Evolutionary conservation across 176 grass and related monocot species (phyloP).

Genomic region (Triticum dicoccoides): DNA sequence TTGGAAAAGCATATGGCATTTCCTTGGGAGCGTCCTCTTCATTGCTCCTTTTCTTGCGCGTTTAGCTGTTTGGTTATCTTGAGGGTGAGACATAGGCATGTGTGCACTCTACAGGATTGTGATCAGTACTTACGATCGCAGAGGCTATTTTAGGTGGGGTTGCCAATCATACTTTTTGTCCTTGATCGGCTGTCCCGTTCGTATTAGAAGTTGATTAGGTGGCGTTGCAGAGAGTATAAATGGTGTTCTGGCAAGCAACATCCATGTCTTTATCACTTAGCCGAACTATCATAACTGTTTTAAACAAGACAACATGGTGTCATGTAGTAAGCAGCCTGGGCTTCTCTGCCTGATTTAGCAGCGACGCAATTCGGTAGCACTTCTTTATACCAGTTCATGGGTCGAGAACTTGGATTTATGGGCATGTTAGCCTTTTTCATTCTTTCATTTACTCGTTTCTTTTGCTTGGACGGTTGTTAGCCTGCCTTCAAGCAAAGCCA

Average conservation of each 20-base stretch:
- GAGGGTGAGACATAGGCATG: constrained; percentile 27
- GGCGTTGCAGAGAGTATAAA: not conserved
- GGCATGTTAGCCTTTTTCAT: not conserved
- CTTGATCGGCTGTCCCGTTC: not conserved
- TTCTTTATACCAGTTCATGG: not conserved
- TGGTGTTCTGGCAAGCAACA: not conserved
- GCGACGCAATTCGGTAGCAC: not conserved
- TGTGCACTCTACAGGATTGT: not conserved
- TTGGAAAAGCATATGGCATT: constrained; percentile 24
- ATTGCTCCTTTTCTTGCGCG: constrained; percentile 26
- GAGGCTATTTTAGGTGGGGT: constrained; percentile 10
- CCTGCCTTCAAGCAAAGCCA: not conserved
- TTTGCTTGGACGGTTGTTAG: not conserved
- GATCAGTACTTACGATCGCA: not conserved
- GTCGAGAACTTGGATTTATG: not conserved
- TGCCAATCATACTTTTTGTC: constrained; percentile 1
- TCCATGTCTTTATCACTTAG: not conserved
- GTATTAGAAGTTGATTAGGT: not conserved
- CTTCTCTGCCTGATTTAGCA: not conserved
- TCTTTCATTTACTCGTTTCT: not conserved
- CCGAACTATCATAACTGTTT: not conserved
- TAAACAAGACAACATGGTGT: not conserved
- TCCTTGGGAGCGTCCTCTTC: not conserved
- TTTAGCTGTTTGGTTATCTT: constrained; percentile 26
- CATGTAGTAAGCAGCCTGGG: not conserved